Conservation (phyloP, 1,284 basidiomycete genomes). For the Pseudozyma sp. region DNA sequence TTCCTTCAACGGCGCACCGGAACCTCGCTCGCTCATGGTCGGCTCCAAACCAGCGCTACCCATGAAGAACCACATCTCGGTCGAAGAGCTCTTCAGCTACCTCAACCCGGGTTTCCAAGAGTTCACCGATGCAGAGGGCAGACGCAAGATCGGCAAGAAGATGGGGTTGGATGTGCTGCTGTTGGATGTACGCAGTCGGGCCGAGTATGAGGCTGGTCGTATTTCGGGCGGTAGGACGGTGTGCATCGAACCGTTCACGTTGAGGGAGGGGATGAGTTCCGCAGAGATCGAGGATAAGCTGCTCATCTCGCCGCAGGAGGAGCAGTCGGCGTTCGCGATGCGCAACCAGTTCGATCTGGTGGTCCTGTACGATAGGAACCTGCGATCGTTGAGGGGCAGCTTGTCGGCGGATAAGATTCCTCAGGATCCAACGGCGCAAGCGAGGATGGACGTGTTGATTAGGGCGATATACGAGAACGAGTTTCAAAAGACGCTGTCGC, state of each 20-base stretch:
- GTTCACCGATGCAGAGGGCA: constrained; percentile 53
- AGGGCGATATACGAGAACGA: constrained; percentile 61
- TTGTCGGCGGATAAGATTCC: constrained; percentile 22
- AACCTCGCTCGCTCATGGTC: constrained; percentile 34
- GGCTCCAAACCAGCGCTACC: constrained; percentile 54
- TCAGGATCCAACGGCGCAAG: constrained; percentile 42
- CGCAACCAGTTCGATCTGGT: constrained; percentile 89
- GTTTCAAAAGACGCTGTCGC: constrained; percentile 72
- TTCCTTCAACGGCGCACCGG: constrained; percentile 3
- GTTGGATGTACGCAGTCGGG: constrained; percentile 83
- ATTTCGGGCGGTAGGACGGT: constrained; percentile 79
- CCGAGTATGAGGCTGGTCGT: constrained; percentile 80
- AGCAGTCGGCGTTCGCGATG: constrained; percentile 79
- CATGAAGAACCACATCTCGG: constrained; percentile 50
- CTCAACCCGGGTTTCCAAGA: constrained; percentile 64
- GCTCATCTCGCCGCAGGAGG: constrained; percentile 77
- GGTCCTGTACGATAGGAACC: constrained; percentile 82
- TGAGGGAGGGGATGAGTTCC: constrained; percentile 73
- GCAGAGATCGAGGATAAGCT: constrained; percentile 82
- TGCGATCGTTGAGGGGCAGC: constrained; percentile 35
- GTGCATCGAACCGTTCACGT: constrained; percentile 77
- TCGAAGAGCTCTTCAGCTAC: constrained; percentile 60
- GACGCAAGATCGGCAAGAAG: constrained; percentile 53
- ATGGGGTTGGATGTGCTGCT: constrained; percentile 73
- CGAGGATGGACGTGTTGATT: constrained; percentile 46